A percentile compares a stretch with the other conserved stretches of the same genome.
Evolutionary conservation across 192 early-diverging fungal species (phyloP).

Genomic region (Coemansia sp.): DNA sequence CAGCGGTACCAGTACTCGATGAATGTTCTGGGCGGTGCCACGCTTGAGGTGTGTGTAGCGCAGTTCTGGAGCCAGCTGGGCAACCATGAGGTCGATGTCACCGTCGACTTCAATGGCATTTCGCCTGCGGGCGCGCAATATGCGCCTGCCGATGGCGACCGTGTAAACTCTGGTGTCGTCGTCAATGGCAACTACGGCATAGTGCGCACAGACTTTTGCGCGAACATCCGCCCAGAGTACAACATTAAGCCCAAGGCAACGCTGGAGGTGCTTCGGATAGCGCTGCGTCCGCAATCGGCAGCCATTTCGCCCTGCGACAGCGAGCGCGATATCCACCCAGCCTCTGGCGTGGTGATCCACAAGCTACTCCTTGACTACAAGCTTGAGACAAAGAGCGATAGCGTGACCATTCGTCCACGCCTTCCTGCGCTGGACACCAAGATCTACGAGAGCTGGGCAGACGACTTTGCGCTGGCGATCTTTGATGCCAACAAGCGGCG

Average conservation of each 20-base stretch:
- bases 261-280: constrained; percentile 63
- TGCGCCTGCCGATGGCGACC: constrained; percentile 37
- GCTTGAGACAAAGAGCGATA: constrained; percentile 59
- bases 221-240: constrained; percentile 73
- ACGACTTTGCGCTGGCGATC: constrained; percentile 64
- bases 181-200: constrained; percentile 54
- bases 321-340: constrained; percentile 72
- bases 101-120: constrained; percentile 80
- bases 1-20: constrained; percentile 56
- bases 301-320: constrained; percentile 61
- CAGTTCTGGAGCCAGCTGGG: constrained; percentile 89
- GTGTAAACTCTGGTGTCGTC: constrained; percentile 14
- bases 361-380: constrained; percentile 76
- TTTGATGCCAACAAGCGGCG: constrained; percentile 81
- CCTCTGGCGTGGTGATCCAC: constrained; percentile 65
- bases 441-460: constrained; percentile 80
- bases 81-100: constrained; percentile 64
- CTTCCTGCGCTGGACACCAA: constrained; percentile 54
- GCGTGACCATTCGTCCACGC: constrained; percentile 41
- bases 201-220: constrained; percentile 68
- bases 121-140: constrained; percentile 44
- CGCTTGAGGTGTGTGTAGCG: constrained; percentile 79
- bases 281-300: constrained; percentile 65
- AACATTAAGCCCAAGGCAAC: constrained; percentile 56
- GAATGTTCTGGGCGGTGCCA: constrained; percentile 65